phyloP scores from a whole-genome alignment of 139 green algal genomes.

The Volvox reticuliferus region DNA sequence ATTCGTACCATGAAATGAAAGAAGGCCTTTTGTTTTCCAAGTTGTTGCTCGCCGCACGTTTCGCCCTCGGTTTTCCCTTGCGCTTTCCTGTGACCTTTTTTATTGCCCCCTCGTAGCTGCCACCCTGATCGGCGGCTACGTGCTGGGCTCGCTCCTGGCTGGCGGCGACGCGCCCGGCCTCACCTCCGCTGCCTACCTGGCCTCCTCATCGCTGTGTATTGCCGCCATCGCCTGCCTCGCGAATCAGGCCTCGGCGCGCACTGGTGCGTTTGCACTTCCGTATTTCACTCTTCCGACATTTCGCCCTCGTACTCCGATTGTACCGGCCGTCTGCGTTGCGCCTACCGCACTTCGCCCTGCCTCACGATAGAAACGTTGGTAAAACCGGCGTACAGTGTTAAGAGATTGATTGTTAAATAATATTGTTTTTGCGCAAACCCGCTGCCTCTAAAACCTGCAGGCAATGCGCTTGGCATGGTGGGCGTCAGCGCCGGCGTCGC shows the following conservation, averaged over 20 bases:
- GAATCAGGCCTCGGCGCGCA: conserved; percentile 81
- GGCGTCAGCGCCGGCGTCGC: conserved; percentile 82
- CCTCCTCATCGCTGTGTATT: conserved; percentile 83
- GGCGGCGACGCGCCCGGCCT: conserved; percentile 66
- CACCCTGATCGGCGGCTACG: conserved; percentile 63
- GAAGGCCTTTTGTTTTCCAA: too few relatives aligned
- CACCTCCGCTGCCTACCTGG: conserved; percentile 83
- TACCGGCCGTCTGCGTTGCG: neutral
- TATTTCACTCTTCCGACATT: neutral
- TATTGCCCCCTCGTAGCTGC: conserved; percentile 49
- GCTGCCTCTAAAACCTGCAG: conserved; percentile 33
- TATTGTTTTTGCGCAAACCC: too few relatives aligned
- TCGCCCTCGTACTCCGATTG: neutral
- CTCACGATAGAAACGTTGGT: neutral
- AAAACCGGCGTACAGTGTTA: neutral
- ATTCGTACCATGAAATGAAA: too few relatives aligned
- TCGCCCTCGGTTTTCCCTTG: too few relatives aligned
- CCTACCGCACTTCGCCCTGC: neutral
- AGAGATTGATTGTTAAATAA: too few relatives aligned
- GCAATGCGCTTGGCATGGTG: conserved; percentile 86
- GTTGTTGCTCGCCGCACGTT: too few relatives aligned
- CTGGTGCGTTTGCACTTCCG: conserved; percentile 25
- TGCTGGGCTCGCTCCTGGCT: conserved; percentile 57
- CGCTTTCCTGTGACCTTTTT: neutral
- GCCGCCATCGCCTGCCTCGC: conserved; percentile 88